A percentile compares a stretch with the other conserved stretches of the same genome.
Evolutionary conservation across 768 basidiomycete species (phyloP).

Genomic region (Auricularia cornea): DNA sequence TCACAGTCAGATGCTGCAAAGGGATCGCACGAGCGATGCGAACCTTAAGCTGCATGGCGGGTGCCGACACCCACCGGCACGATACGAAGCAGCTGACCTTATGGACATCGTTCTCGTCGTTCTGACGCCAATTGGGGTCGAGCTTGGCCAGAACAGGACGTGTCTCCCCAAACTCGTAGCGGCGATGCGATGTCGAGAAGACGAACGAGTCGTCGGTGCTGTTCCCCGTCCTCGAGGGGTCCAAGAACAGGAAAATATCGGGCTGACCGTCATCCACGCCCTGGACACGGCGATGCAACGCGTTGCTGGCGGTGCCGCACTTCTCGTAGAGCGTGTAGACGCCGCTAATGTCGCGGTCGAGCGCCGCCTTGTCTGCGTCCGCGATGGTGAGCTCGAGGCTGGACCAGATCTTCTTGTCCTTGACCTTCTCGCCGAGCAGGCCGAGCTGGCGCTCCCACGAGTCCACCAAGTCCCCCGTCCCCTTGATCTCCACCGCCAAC

Average conservation of each 20-base stretch:
- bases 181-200: slow-evolving; percentile 69
- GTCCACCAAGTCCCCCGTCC: slow-evolving; percentile 60
- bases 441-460: slow-evolving; percentile 84
- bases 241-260: slow-evolving; percentile 63
- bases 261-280: slow-evolving; percentile 42
- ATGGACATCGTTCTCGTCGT: slow-evolving; percentile 31
- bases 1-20: background rate
- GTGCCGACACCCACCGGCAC: slow-evolving; percentile 51
- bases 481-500: slow-evolving; percentile 54
- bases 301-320: slow-evolving; percentile 82
- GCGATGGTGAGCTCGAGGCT: slow-evolving; percentile 56
- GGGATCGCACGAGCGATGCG: slow-evolving; percentile 12
- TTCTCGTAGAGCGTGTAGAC: slow-evolving; percentile 69
- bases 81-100: slow-evolving; percentile 52
- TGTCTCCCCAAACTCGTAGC: slow-evolving; percentile 74
- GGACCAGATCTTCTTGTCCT: slow-evolving; percentile 59
- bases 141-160: slow-evolving; percentile 71
- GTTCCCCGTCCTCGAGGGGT: slow-evolving; percentile 73
- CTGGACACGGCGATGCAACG: slow-evolving; percentile 59
- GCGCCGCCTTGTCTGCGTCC: slow-evolving; percentile 31
- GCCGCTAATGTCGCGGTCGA: slow-evolving; percentile 80
- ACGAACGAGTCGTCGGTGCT: slow-evolving; percentile 73
- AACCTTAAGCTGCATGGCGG: slow-evolving; percentile 46
- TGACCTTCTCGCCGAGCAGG: slow-evolving; percentile 53
- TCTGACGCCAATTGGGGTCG: slow-evolving; percentile 70